A percentile compares a stretch with the other conserved stretches of the same genome.
phyloP scores from a whole-genome alignment of 148 eudicot genomes.

The Diospyros kaki region DNA sequence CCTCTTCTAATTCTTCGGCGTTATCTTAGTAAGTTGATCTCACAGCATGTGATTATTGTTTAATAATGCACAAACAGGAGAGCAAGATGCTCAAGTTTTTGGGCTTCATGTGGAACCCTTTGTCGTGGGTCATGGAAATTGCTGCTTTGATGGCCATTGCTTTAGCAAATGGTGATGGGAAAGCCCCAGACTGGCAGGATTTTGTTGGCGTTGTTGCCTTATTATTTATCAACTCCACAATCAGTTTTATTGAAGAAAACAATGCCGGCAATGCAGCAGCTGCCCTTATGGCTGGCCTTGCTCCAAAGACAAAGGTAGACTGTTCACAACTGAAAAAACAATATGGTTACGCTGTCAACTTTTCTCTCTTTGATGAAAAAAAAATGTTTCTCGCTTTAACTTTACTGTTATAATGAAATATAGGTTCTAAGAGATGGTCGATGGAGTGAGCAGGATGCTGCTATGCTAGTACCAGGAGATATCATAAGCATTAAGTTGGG shows the following conservation, averaged over 20 bases:
- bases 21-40: background rate
- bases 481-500: constrained; percentile 65
- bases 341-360: background rate
- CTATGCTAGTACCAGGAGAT: constrained; percentile 67
- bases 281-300: constrained; percentile 74
- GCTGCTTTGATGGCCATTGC: constrained; percentile 63
- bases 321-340: background rate
- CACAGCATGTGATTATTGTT: background rate
- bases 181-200: constrained; percentile 67
- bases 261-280: constrained; percentile 80
- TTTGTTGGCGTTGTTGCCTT: constrained; percentile 57
- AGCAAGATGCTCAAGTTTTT: constrained; percentile 53
- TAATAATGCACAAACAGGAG: constrained; percentile 25
- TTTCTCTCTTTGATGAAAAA: background rate
- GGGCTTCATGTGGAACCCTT: constrained; percentile 75
- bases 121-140: constrained; percentile 69
- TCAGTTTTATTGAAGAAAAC: constrained; percentile 75
- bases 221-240: constrained; percentile 61
- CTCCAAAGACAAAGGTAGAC: constrained; percentile 66
- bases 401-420: background rate
- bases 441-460: constrained; percentile 64
- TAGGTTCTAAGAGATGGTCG: constrained; percentile 63
- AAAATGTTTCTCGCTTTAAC: background rate
- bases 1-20: background rate
- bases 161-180: constrained; percentile 55